Percentiles rank a stretch among this genome's conserved stretches.
Conservation (phyloP, 495 filamentous ascomycete species). For the Entonaema liquescens region DNA sequence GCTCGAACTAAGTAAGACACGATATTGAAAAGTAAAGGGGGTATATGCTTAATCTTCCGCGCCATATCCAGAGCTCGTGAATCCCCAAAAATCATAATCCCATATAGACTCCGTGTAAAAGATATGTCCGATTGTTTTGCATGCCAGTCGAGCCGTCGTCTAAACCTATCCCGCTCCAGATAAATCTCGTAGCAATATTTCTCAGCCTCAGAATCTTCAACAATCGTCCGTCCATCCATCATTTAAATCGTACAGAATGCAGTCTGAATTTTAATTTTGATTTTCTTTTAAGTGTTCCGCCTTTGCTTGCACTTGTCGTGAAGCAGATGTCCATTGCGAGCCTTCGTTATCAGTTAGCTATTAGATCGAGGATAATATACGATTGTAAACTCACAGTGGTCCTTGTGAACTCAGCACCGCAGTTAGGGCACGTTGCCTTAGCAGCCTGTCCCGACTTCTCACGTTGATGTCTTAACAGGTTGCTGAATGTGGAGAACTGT, state of each 20-base stretch:
- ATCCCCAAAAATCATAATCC: conserved; percentile 27
- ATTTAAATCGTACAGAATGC: conserved; percentile 26
- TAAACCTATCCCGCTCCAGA: conserved; percentile 35
- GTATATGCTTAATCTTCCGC: conserved; percentile 44
- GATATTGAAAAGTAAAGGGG: conserved; percentile 35
- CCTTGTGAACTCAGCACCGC: conserved; percentile 89
- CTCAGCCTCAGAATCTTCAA: conserved; percentile 18
- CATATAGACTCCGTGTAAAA: conserved; percentile 40
- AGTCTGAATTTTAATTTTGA: conserved; percentile 13
- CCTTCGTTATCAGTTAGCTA: conserved; percentile 45
- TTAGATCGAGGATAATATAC: neutral
- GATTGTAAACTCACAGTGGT: conserved; percentile 64
- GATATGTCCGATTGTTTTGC: conserved; percentile 39
- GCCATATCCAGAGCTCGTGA: conserved; percentile 35
- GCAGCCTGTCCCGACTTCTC: conserved; percentile 90
- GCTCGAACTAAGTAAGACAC: conserved; percentile 17
- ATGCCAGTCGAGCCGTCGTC: conserved; percentile 35
- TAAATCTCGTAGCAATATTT: conserved; percentile 23
- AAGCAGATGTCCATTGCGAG: conserved; percentile 84
- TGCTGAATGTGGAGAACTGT: conserved; percentile 95
- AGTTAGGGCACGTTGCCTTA: conserved; percentile 86
- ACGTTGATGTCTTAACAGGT: conserved; percentile 89
- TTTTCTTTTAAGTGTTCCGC: conserved; percentile 47
- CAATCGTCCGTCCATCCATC: conserved; percentile 34
- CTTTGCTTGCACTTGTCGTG: conserved; percentile 89